Conservation (phyloP, 208 protist genomes). For the Trypanosoma platydactyli region DNA sequence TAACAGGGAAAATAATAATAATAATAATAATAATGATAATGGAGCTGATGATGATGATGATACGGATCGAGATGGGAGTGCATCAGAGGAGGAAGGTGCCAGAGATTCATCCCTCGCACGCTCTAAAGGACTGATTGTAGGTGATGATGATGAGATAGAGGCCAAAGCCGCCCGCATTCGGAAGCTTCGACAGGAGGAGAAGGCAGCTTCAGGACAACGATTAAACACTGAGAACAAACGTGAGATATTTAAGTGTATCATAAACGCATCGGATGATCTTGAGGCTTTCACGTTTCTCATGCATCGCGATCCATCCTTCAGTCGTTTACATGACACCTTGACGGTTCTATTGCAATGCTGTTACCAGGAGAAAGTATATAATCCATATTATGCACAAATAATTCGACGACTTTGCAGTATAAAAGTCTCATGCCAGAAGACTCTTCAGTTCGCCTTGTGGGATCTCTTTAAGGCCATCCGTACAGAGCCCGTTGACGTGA, state of each 20-base stretch:
- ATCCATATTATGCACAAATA: conserved; percentile 72
- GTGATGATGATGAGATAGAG: conserved; percentile 28
- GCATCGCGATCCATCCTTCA: conserved; percentile 67
- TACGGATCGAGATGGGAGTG: conserved; percentile 22
- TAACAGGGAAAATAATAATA: conserved; percentile 7
- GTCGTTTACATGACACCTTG: conserved; percentile 65
- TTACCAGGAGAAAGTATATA: conserved; percentile 67
- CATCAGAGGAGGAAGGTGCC: conserved; percentile 32
- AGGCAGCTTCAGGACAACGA: conserved; percentile 64
- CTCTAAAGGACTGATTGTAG: not conserved
- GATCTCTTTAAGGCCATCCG: conserved; percentile 81
- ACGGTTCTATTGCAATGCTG: conserved; percentile 70
- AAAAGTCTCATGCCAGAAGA: conserved; percentile 54
- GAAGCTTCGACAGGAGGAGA: conserved; percentile 56
- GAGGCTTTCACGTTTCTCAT: conserved; percentile 83
- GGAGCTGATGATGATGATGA: conserved; percentile 11
- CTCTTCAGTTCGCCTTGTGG: conserved; percentile 83
- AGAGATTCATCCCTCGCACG: conserved; percentile 13
- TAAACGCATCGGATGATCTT: conserved; percentile 61
- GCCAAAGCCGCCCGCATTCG: conserved; percentile 36
- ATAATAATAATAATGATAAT: conserved; percentile 13
- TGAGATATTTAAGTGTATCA: conserved; percentile 69
- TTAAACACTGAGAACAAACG: conserved; percentile 78
- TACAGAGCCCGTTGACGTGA: conserved; percentile 56
- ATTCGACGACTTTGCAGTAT: conserved; percentile 73